Base-by-base conservation (phyloP, 2,329 filamentous ascomycete genomes). In the Paecilomyces formosus region DNA sequence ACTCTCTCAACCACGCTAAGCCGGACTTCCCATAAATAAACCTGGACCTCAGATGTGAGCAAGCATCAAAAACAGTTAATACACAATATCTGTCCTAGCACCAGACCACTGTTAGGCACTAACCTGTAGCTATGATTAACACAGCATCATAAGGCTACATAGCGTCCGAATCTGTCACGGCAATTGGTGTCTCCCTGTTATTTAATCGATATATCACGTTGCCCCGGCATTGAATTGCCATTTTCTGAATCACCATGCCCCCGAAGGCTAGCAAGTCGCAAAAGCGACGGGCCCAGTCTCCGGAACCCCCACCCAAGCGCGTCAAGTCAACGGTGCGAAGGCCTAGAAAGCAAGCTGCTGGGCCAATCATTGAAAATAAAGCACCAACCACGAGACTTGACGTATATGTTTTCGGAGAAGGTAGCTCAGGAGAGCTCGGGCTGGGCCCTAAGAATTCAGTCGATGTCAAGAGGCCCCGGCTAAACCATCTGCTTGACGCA, bases 331-430 rank as follows among this genome's bases (percentile, higher is more conserved):
- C 2, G 39, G n/a, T 7, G 5, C 8, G 39, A n/a, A 45, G 39
- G 18, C 39, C 39, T 21, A 45, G 9, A 18, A 18, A 18, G 5
- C 39, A 18, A 8, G 39, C 39, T 18, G 6, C 15, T 18, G 39
- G n/a, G n/a, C 18, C 18, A 51, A 56, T 59, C 8, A 64, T 78
- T 60, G 82, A 87, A 75, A 89, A 89, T 73, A 70, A 79, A 24
- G 76, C 82, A 22, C 87, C 61, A 4, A 61, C 61, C 26, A 62
- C 59, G 28, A 59, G 54, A 30, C 82, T 93, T 55, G 84, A 90
- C 66, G 76, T 92, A 63, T 91, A 85, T 66, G 86, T 90, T 55
- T 91, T 90, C 64, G 89, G 88, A 56, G 87, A 89, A 70, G 88
- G 88, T 33, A 81, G 81, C 55, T 84, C 83, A 21, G 88, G 88